phyloP scores from a whole-genome alignment of 2,329 filamentous ascomycete species.

The Fusarium keratoplasticum region DNA sequence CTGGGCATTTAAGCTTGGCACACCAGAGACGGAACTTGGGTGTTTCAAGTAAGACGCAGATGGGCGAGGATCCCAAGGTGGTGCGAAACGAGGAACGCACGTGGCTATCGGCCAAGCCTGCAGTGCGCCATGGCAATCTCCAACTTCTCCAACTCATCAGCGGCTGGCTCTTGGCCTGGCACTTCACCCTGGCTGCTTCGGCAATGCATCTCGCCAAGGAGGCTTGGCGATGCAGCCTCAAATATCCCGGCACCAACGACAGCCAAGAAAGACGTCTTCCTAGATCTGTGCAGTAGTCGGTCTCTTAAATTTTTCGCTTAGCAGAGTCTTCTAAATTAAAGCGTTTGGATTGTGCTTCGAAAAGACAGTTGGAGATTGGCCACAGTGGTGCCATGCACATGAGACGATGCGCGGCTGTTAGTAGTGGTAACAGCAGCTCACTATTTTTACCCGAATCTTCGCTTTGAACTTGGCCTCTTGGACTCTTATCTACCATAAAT shows the following conservation, averaged over 20 bases:
- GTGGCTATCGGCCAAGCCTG: not conserved
- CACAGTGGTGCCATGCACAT: not conserved
- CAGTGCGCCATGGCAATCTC: not conserved
- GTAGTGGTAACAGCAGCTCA: not conserved
- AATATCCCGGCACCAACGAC: not conserved
- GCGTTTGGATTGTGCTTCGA: not conserved
- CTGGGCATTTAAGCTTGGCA: not conserved
- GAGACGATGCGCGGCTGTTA: not conserved
- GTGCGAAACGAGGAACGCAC: not conserved
- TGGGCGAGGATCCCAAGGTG: not conserved
- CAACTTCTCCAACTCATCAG: not conserved
- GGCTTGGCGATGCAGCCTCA: not conserved
- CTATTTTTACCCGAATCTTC: rapidly evolving
- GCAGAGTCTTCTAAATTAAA: not conserved
- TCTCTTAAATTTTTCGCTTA: too few species aligned
- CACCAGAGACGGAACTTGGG: not conserved
- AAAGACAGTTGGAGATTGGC: not conserved
- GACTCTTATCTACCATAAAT: too few species aligned
- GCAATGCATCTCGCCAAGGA: not conserved
- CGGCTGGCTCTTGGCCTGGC: not conserved
- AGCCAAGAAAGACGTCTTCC: not conserved
- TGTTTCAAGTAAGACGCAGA: not conserved
- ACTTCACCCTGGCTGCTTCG: not conserved
- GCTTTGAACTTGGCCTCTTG: too few species aligned
- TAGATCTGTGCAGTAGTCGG: not conserved